A percentile compares a stretch with the other conserved stretches of the same genome.
phyloP scores from a whole-genome alignment of 2,329 filamentous ascomycete genomes.

The Phialophora macrospora region DNA sequence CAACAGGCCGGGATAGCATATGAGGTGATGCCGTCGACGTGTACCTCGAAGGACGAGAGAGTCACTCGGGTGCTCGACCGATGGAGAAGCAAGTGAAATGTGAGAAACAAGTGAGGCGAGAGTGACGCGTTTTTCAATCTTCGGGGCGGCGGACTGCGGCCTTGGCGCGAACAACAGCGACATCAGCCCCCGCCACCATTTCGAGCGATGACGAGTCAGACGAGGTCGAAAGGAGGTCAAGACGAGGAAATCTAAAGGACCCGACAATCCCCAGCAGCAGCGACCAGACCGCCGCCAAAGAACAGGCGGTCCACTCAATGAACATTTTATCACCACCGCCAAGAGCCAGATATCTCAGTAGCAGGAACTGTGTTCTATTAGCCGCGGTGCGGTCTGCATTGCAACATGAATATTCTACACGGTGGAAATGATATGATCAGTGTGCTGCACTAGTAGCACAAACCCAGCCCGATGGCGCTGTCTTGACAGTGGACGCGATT shows the following conservation, averaged over 20 bases:
- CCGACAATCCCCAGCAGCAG: too few species aligned
- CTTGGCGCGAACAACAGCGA: too few species aligned
- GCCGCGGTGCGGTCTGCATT: neutral
- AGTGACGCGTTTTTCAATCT: too few species aligned
- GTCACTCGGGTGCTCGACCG: slow-evolving; percentile 1
- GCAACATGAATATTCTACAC: neutral
- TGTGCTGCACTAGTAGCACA: slow-evolving; percentile 27
- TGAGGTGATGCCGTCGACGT: slow-evolving; percentile 12
- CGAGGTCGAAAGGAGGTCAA: too few species aligned
- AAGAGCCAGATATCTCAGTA: neutral
- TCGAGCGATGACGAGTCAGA: too few species aligned
- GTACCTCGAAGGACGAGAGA: slow-evolving; percentile 6
- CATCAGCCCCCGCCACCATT: too few species aligned
- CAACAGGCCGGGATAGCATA: slow-evolving; percentile 1
- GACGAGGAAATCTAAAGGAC: too few species aligned
- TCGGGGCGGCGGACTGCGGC: too few species aligned
- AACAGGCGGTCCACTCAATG: too few species aligned
- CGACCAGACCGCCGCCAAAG: too few species aligned
- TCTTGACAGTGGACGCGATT: slow-evolving; percentile 32
- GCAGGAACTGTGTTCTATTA: neutral
- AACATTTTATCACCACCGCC: too few species aligned
- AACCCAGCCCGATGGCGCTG: slow-evolving; percentile 24
- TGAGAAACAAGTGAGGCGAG: too few species aligned
- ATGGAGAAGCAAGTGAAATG: neutral
- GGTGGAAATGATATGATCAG: slow-evolving; percentile 1